Evolutionary conservation across 805 yeast genomes (phyloP), one percentile per base, ranked within the genome.

Genomic region (baker's yeast (Saccharomyces cerevisiae)): DNA sequence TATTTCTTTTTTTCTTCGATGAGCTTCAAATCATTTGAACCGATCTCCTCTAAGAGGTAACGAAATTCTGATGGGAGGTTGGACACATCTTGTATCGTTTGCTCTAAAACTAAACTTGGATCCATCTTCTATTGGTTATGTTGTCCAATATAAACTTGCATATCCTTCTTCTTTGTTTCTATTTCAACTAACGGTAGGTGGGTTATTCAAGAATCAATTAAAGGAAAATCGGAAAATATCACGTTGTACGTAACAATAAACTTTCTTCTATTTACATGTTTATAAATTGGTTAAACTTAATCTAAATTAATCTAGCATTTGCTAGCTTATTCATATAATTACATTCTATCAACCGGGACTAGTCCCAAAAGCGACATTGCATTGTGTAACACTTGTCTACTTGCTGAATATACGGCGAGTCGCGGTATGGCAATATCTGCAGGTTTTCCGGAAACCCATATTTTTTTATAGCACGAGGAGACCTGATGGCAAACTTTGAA

Each of bases 261-360:
- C 43, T 6, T 21, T 36, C 6, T n/a, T 36, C 11, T 36, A 36
- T 36, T 26, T 17, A 49, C 51, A 31, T 29, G 32, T 13, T 32
- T 49, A 32, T 21, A 49, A 11, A 10, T 8, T 1, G 31, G 31
- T n/a, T 32, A 29, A 36, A 22, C 9, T 10, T 17, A 49, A n/a
- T 24, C 21, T 32, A 46, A 11, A 9, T 14, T 17, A 11, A 14
- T 14, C 22, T 17, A 22, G 22, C 41, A 4, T 22, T 10, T 27
- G 51, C 46, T 28, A 31, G n/a, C 21, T 6, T 6, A 6, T 10
- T n/a, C 6, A 27, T 48, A 21, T 21, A 27, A 41, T 74, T 78
- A 92, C 98, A 92, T 92, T 81, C 98, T 85, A 65, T 92, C 96
- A 58, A 94, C 98, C n/a, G 99, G 98, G 48, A 97, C 90, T 69